These are phyloP conservation scores for Pontederia paniculata DNA, from an alignment of 176 grass and related monocot genomes.

Conservation along the genomic window DNA sequence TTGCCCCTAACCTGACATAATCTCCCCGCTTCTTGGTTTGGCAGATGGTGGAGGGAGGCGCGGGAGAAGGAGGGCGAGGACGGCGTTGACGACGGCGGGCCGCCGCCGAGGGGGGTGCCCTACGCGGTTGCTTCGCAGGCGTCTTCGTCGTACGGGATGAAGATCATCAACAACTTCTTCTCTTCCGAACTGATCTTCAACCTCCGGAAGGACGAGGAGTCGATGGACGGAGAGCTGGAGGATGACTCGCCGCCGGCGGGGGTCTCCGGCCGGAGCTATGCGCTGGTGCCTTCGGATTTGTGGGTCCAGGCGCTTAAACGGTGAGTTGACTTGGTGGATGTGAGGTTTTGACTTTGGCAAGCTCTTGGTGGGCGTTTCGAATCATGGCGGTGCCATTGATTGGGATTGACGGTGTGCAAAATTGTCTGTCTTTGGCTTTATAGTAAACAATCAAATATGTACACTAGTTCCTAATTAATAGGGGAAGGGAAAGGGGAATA, in stretches of 20 bases:
- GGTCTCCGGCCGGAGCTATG: slow-evolving; percentile 30
- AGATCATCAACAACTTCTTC: slow-evolving; percentile 58
- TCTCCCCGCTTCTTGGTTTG: not conserved
- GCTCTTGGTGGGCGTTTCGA: no score
- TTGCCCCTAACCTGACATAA: slow-evolving; percentile 7
- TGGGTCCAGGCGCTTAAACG: slow-evolving; percentile 36
- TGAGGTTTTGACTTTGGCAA: no score
- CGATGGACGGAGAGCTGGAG: slow-evolving; percentile 2
- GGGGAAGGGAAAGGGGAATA: no score
- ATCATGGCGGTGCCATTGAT: no score
- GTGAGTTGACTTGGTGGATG: slow-evolving; percentile 13
- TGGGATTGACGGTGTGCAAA: no score
- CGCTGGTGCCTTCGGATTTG: slow-evolving; percentile 47
- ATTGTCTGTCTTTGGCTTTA: no score
- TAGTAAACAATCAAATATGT: no score
- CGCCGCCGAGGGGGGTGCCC: slow-evolving; percentile 25
- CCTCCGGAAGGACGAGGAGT: slow-evolving; percentile 39
- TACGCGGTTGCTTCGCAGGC: slow-evolving; percentile 37
- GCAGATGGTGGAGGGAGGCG: slow-evolving; percentile 58
- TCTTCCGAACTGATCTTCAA: slow-evolving; percentile 62
- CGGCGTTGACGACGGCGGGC: not conserved
- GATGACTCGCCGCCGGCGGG: not conserved
- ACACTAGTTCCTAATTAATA: no score
- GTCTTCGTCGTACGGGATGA: slow-evolving; percentile 45
- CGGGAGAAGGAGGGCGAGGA: slow-evolving; percentile 12